Conservation (phyloP, 1,284 basidiomycete species). For the Peniophora sp. region DNA sequence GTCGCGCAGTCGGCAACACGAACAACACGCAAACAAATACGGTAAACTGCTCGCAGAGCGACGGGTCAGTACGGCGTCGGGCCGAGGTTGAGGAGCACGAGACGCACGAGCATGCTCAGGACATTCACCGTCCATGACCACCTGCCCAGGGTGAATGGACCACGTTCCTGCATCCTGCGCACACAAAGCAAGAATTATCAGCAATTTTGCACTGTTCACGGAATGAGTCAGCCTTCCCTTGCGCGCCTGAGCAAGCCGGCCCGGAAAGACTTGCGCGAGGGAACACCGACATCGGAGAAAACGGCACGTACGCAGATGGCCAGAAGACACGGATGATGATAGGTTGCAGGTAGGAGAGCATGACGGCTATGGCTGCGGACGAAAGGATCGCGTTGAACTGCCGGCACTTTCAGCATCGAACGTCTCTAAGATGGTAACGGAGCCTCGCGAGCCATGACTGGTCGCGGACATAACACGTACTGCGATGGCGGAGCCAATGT, state of each 20-base stretch:
- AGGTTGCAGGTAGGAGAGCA: conserved; percentile 53
- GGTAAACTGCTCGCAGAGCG: conserved; percentile 30
- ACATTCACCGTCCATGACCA: conserved; percentile 49
- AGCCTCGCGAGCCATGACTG: not conserved
- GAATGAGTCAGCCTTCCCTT: not conserved
- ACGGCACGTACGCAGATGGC: conserved; percentile 37
- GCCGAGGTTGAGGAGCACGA: conserved; percentile 11
- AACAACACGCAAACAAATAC: conserved; percentile 50
- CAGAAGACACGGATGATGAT: conserved; percentile 54
- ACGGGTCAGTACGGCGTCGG: not conserved
- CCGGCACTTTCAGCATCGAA: not conserved
- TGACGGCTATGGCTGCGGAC: conserved; percentile 49
- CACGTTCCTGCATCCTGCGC: conserved; percentile 34
- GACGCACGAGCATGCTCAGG: conserved; percentile 32
- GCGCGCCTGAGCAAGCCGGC: not conserved
- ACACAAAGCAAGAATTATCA: not conserved
- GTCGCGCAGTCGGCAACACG: conserved; percentile 52
- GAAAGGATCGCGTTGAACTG: conserved; percentile 52
- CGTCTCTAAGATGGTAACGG: conserved; percentile 1
- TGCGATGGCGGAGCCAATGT: conserved; percentile 48
- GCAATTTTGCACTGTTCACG: not conserved
- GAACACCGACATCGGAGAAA: no score
- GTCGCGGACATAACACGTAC: conserved; percentile 23
- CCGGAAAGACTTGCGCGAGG: no score
- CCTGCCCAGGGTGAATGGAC: conserved; percentile 45